Base-by-base conservation (phyloP, 345 rosid genomes). In the Populus simonii region DNA sequence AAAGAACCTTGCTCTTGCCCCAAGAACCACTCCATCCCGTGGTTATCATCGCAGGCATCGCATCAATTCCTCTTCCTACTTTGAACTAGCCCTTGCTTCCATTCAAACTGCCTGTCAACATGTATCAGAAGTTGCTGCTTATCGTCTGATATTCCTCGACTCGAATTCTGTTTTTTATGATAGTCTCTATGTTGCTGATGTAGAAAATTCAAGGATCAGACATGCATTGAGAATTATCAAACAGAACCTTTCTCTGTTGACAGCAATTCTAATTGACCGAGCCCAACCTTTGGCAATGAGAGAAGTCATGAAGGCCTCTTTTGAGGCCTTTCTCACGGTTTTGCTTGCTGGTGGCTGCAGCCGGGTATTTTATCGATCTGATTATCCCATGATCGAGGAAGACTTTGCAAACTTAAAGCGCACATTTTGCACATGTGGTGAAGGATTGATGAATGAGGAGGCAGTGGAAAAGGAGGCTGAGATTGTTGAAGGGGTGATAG, bases 101-200 rank as follows among this genome's bases (percentile, higher is more conserved):
- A 92, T 93, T 45, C 90, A 87, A 80, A 80, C 94, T n/a, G 97
- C 94, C 68, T 90, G 93, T 80, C 93, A 91, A 65, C 85, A 86
- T 38, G 93, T 93, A 25, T 96, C 97, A 20, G 99, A 93, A 84
- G 99, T 93, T 27, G 96, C 98, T 0, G 97, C 98, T 16, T 88
- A 91, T 73, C 85, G 99, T 39, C 68, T 96, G 72, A 89, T 90
- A 75, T 93, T 93, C 86, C 86, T 86, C 2, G 99, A 96, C 79
- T 96, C 97, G 0, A 91, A 79, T 75, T 79, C 88, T 25, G 92
- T 90, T 25, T 83, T 92, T 63, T 93, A 93, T 72, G 96, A 93
- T 1, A 87, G 86, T 33, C 92, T 96, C 20, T 96, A 96, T 55
- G 75, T 85, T 7, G 91, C 84, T 23, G 94, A 90, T 63, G 96